phyloP scores from a whole-genome alignment of 305 asterid genomes.

The Solanum chacoense region DNA sequence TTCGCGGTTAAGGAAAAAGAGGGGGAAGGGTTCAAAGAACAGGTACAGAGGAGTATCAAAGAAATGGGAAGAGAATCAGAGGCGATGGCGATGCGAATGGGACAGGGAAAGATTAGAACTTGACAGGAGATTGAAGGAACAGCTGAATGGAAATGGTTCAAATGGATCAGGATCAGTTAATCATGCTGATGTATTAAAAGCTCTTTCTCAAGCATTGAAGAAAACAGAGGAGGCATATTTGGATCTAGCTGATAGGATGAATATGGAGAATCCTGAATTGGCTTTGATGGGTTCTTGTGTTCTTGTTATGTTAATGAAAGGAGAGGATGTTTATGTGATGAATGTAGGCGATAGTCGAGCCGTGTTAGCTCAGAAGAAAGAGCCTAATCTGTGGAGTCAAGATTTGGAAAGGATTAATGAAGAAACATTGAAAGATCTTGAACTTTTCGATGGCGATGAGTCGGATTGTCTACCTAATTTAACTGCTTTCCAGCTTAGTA shows the following conservation, averaged over 20 bases:
- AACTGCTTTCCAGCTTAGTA: slow-evolving; percentile 63
- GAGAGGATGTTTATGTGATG: slow-evolving; percentile 83
- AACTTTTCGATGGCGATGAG: slow-evolving; percentile 45
- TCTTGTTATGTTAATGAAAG: slow-evolving; percentile 88
- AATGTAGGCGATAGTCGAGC: slow-evolving; percentile 96
- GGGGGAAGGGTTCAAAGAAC: slow-evolving; percentile 25
- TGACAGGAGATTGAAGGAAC: slow-evolving; percentile 67
- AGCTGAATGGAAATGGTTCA: slow-evolving; percentile 28
- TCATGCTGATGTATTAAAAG: slow-evolving; percentile 66
- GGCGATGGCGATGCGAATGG: slow-evolving; percentile 83
- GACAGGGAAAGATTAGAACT: slow-evolving; percentile 88
- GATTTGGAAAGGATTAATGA: slow-evolving; percentile 88
- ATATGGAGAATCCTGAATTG: slow-evolving; percentile 74
- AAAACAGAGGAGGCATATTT: slow-evolving; percentile 76
- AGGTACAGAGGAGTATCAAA: slow-evolving; percentile 40
- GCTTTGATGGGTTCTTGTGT: slow-evolving; percentile 95
- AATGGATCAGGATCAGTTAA: slow-evolving; percentile 29
- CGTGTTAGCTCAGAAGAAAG: slow-evolving; percentile 55
- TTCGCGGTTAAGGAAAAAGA: slow-evolving; percentile 18
- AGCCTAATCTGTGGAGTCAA: slow-evolving; percentile 85
- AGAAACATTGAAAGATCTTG: slow-evolving; percentile 66
- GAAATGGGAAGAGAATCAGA: slow-evolving; percentile 85
- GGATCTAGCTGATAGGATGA: slow-evolving; percentile 65
- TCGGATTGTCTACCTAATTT: slow-evolving; percentile 30
- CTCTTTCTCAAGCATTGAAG: slow-evolving; percentile 57